A percentile compares a stretch with the other conserved stretches of the same genome.
phyloP scores from a whole-genome alignment of 495 filamentous ascomycete species.

The Penicillium fimorum region DNA sequence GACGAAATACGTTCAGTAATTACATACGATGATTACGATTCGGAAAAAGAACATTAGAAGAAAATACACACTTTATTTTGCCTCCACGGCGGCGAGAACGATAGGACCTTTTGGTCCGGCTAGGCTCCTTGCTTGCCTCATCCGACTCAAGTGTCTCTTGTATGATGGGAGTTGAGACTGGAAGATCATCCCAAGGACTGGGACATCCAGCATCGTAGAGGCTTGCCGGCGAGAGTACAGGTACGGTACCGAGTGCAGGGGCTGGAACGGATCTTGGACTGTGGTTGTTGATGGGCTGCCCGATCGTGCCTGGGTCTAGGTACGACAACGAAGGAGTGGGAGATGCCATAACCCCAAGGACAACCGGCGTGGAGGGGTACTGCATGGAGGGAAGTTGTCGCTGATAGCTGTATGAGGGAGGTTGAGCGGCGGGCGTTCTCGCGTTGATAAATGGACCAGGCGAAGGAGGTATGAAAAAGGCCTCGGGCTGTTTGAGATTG shows the following conservation, averaged over 20 bases:
- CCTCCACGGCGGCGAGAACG: neutral
- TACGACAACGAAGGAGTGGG: neutral
- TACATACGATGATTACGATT: neutral
- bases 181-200: neutral
- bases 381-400: neutral
- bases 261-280: neutral
- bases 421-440: neutral
- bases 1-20: neutral
- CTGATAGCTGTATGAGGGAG: neutral
- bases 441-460: neutral
- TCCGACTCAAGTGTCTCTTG: neutral
- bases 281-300: neutral
- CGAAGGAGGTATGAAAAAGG: neutral
- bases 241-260: neutral
- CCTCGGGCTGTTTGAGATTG: conserved; percentile 1
- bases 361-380: neutral
- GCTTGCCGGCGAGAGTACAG: neutral
- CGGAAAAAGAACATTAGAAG: neutral
- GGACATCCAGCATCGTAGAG: neutral
- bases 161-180: neutral
- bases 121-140: neutral
- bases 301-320: conserved; percentile 1
- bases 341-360: neutral
- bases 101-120: neutral
- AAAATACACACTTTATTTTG: neutral